Evolutionary conservation across 2,329 filamentous ascomycete species (phyloP).

Genomic region (Venturiaceae sp.): DNA sequence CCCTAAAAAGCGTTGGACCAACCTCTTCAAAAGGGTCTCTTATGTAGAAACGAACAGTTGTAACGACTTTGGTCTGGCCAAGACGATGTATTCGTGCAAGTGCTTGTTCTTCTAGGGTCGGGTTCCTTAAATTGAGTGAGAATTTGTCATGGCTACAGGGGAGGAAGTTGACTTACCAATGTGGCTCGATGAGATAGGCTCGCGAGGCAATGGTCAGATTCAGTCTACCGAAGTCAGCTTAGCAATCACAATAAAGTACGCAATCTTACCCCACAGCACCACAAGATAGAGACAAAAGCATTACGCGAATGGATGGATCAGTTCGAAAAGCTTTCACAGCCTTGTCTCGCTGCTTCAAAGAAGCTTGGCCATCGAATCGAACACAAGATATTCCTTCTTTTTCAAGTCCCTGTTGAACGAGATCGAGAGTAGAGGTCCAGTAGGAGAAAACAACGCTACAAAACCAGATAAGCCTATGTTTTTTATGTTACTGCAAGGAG

Average conservation of each 20-base stretch:
- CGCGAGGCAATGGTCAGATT: constrained; percentile 8
- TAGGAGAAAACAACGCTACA: constrained; percentile 77
- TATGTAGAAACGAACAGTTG: constrained; percentile 6
- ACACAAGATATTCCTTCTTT: constrained; percentile 25
- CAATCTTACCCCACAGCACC: constrained; percentile 39
- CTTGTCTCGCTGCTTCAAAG: constrained; percentile 29
- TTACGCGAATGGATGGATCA: constrained; percentile 28
- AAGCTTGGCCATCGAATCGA: constrained; percentile 40
- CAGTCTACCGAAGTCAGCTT: neutral
- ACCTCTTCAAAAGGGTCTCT: constrained; percentile 7
- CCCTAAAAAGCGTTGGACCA: neutral
- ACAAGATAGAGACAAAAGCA: constrained; percentile 41
- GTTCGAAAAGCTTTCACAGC: constrained; percentile 31
- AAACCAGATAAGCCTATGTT: neutral
- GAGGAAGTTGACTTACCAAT: neutral
- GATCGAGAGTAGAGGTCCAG: constrained; percentile 92
- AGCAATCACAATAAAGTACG: neutral
- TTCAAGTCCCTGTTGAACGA: constrained; percentile 51
- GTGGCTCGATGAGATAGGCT: constrained; percentile 7
- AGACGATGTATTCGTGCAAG: constrained; percentile 7
- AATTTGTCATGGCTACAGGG: neutral
- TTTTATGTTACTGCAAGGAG: neutral
- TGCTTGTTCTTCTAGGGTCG: constrained; percentile 8
- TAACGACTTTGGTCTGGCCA: constrained; percentile 5
- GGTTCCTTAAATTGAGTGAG: constrained; percentile 1